Evolutionary conservation across 2,329 filamentous ascomycete species (phyloP).

Genomic region (Chaetomium sp.): DNA sequence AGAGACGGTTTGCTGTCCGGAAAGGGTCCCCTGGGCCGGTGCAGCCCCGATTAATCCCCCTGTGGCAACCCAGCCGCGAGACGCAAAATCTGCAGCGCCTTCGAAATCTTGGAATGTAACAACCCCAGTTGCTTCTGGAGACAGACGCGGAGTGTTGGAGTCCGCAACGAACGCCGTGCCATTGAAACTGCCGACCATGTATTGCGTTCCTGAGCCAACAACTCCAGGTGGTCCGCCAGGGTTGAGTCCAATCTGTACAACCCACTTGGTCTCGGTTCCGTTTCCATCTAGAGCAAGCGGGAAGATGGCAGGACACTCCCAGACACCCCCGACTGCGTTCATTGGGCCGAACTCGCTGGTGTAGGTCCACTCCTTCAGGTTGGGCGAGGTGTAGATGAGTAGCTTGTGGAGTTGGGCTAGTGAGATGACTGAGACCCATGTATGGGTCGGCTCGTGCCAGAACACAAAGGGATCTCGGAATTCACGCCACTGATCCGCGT

Average conservation of each 20-base stretch:
- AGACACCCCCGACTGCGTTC: constrained; percentile 17
- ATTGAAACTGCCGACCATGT: constrained; percentile 13
- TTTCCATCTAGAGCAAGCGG: constrained; percentile 13
- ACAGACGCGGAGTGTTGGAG: neutral
- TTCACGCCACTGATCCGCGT: constrained; percentile 18
- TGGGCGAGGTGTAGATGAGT: constrained; percentile 18
- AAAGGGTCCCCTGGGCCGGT: constrained; percentile 12
- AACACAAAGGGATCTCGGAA: constrained; percentile 15
- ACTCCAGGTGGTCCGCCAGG: constrained; percentile 13
- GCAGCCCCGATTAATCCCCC: constrained; percentile 13
- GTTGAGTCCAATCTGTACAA: constrained; percentile 13
- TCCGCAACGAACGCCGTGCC: constrained; percentile 12
- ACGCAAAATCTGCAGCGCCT: constrained; percentile 12
- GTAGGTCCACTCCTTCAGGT: constrained; percentile 15
- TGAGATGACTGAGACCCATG: constrained; percentile 12
- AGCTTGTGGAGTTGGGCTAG: constrained; percentile 15
- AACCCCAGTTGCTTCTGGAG: constrained; percentile 2
- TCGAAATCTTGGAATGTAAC: constrained; percentile 11
- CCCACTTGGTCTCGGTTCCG: constrained; percentile 11
- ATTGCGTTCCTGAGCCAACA: constrained; percentile 16
- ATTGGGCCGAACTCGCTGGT: constrained; percentile 16
- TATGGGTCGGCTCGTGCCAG: constrained; percentile 14
- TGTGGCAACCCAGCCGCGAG: constrained; percentile 16
- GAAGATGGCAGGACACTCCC: constrained; percentile 15
- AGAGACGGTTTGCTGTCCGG: constrained; percentile 14